phyloP scores from a whole-genome alignment of 768 basidiomycete species.

The Rhizopogon sp. region DNA sequence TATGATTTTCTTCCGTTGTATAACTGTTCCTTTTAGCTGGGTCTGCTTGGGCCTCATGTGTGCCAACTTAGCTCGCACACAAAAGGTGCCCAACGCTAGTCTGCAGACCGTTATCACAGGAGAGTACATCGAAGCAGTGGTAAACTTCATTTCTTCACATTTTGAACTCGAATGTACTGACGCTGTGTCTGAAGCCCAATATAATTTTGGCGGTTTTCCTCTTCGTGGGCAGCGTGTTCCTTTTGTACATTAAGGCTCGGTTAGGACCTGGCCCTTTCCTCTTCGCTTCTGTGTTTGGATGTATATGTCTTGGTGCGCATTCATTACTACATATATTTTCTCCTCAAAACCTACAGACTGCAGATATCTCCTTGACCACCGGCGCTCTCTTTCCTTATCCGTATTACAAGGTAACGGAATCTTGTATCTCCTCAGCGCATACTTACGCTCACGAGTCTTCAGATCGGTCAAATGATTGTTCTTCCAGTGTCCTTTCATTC shows the following conservation, averaged over 20 bases:
- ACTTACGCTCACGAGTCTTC: conserved; percentile 1
- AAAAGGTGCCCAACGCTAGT: conserved; percentile 35
- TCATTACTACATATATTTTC: neutral
- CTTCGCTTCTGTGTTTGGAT: conserved; percentile 51
- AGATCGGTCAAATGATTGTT: conserved; percentile 48
- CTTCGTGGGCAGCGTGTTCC: conserved; percentile 51
- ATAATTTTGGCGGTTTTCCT: conserved; percentile 59
- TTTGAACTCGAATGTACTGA: neutral
- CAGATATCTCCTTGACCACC: conserved; percentile 57
- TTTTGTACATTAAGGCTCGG: conserved; percentile 56
- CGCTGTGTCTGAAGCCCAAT: conserved; percentile 36
- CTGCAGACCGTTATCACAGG: conserved; percentile 40
- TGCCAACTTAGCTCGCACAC: conserved; percentile 49
- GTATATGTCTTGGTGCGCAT: conserved; percentile 50
- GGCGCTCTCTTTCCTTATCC: conserved; percentile 62
- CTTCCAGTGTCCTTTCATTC: conserved; percentile 59
- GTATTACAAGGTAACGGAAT: conserved; percentile 39
- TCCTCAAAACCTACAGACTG: neutral
- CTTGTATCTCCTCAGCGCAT: neutral
- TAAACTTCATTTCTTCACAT: conserved; percentile 13
- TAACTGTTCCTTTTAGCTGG: conserved; percentile 43
- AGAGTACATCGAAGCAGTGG: conserved; percentile 49
- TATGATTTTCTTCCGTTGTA: neutral
- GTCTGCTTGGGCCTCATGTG: conserved; percentile 59
- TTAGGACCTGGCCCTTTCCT: conserved; percentile 61